Conservation (phyloP, 441 rosid genomes). For the Adansonia grandidieri region DNA sequence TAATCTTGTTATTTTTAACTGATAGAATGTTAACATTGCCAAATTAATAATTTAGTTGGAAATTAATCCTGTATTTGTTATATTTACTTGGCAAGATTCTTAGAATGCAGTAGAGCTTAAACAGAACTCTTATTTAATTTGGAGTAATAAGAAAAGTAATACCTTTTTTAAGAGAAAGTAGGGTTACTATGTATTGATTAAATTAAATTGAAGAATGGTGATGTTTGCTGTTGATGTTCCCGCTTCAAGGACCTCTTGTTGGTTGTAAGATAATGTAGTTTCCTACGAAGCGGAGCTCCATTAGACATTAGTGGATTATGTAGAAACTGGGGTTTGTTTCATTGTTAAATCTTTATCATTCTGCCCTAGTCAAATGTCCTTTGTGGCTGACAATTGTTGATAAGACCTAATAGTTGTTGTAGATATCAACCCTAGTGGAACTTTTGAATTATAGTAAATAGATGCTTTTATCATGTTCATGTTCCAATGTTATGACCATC, state of each 20-base stretch:
- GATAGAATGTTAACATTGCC: neutral
- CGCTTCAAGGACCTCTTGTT: neutral
- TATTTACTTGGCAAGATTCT: neutral
- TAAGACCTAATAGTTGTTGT: neutral
- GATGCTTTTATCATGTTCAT: neutral
- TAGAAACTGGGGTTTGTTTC: slow-evolving; percentile 5
- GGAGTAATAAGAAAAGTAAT: neutral
- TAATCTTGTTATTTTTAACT: neutral
- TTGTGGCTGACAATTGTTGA: neutral
- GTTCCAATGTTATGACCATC: neutral
- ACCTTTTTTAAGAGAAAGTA: neutral
- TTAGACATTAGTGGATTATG: neutral
- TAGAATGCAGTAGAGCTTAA: neutral
- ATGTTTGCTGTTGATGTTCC: neutral
- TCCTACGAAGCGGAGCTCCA: neutral
- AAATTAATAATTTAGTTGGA: neutral
- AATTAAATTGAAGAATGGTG: neutral
- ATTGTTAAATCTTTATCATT: neutral
- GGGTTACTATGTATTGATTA: slow-evolving; percentile 10
- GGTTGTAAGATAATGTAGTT: neutral
- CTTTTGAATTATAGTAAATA: neutral
- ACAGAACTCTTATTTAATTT: neutral
- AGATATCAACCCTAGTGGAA: neutral
- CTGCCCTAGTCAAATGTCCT: neutral
- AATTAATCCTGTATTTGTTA: neutral